Evolutionary conservation across 495 filamentous ascomycete species (phyloP).

Genomic region (Elasticomyces elasticus): DNA sequence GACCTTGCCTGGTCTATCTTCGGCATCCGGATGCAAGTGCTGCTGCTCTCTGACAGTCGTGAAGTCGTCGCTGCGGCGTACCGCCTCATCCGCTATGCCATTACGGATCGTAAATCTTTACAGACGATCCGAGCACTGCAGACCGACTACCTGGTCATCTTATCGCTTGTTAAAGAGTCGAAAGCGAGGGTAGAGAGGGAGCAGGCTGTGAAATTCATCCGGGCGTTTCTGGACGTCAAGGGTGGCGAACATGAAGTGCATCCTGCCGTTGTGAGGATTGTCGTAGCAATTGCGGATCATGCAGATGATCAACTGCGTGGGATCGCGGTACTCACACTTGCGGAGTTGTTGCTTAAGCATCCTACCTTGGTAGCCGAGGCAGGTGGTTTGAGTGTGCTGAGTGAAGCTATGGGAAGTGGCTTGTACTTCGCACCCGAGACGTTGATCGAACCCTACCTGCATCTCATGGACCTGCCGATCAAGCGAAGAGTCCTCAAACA

Average conservation of each 20-base stretch:
- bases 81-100: constrained; percentile 83
- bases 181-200: constrained; percentile 94
- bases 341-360: constrained; percentile 80
- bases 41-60: constrained; percentile 89
- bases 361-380: constrained; percentile 67
- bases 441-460: constrained; percentile 72
- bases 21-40: constrained; percentile 80
- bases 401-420: constrained; percentile 80
- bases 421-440: constrained; percentile 85
- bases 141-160: constrained; percentile 83
- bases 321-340: constrained; percentile 84
- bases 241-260: constrained; percentile 84
- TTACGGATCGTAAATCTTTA: constrained; percentile 81
- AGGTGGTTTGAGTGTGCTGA: constrained; percentile 69
- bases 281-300: constrained; percentile 84
- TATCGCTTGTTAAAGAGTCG: constrained; percentile 87
- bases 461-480: constrained; percentile 74
- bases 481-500: constrained; percentile 68
- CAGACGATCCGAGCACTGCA: constrained; percentile 77
- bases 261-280: constrained; percentile 69
- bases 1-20: constrained; percentile 93
- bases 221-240: constrained; percentile 92
- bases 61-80: constrained; percentile 94
- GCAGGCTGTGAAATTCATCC: constrained; percentile 91
- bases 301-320: constrained; percentile 75